Percentiles rank a stretch among this genome's conserved stretches.
Conservation (phyloP, 2,329 filamentous ascomycete genomes). For the Cladobotryum protrusum region DNA sequence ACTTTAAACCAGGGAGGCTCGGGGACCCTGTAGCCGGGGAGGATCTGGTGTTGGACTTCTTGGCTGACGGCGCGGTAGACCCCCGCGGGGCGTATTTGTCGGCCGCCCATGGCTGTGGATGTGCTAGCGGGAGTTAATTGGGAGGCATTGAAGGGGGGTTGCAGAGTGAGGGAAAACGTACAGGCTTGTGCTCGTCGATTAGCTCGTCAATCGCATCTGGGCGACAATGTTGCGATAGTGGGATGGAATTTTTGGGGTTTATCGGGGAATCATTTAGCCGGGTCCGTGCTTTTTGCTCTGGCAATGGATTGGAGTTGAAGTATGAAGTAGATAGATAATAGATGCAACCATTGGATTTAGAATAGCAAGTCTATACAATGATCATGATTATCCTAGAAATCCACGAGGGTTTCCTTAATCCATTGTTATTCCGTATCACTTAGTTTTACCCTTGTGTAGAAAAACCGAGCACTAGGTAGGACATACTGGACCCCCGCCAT, state of each 20-base stretch:
- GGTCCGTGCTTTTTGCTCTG: background rate
- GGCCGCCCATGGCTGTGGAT: constrained; percentile 31
- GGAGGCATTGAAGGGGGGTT: background rate
- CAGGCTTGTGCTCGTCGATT: background rate
- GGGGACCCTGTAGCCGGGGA: constrained; percentile 27
- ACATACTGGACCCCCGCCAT: too few relatives aligned
- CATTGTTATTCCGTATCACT: too few relatives aligned
- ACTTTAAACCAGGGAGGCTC: constrained; percentile 46
- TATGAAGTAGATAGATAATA: too few relatives aligned
- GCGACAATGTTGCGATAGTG: too few relatives aligned
- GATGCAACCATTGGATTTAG: too few relatives aligned
- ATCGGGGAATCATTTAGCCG: constrained; percentile 12
- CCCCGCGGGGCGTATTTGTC: constrained; percentile 41
- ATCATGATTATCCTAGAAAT: too few relatives aligned
- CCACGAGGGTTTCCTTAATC: too few relatives aligned
- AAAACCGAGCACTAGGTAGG: too few relatives aligned
- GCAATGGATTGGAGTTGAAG: too few relatives aligned
- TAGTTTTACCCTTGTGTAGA: too few relatives aligned
- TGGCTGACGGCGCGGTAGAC: constrained; percentile 41
- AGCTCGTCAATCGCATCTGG: too few relatives aligned
- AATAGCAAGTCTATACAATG: too few relatives aligned
- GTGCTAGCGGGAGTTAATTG: background rate
- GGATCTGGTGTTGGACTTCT: constrained; percentile 37
- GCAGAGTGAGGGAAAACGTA: background rate
- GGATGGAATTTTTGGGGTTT: constrained; percentile 9